Percentiles rank a stretch among this genome's conserved stretches.
Evolutionary conservation across 805 yeast genomes (phyloP).

Genomic region (Lachancea sp.): DNA sequence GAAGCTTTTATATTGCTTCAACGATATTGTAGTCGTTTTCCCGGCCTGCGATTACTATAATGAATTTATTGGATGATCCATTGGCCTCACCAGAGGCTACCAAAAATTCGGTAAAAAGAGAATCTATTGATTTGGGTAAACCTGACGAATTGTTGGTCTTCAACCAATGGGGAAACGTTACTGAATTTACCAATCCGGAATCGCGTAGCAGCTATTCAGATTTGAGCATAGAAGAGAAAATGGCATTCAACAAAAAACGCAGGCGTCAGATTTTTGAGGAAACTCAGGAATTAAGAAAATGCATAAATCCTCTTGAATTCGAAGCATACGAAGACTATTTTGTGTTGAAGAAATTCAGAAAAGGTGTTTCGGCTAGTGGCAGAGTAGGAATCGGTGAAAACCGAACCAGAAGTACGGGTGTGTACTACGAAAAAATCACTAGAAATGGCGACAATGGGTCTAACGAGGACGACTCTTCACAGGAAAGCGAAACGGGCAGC

Average conservation of each 20-base stretch:
- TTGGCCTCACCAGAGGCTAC: background rate
- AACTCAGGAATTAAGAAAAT: conserved; percentile 9
- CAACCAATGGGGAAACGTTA: background rate
- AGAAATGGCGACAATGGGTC: conserved; percentile 9
- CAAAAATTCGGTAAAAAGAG: background rate
- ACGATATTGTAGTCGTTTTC: background rate
- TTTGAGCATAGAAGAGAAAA: conserved; percentile 1
- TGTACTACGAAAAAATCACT: conserved; percentile 21
- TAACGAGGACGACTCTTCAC: background rate
- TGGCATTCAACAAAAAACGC: conserved; percentile 1
- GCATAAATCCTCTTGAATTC: conserved; percentile 26
- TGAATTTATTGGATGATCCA: background rate
- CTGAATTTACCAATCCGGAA: background rate
- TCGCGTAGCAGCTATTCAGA: background rate
- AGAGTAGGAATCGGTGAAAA: conserved; percentile 26
- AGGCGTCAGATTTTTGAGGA: conserved; percentile 3
- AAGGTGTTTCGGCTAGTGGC: conserved; percentile 31
- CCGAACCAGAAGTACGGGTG: conserved; percentile 23
- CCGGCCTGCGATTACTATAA: background rate
- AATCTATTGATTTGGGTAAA: conserved; percentile 1
- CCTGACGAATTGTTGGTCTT: background rate
- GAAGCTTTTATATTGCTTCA: background rate
- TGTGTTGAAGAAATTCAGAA: conserved; percentile 23
- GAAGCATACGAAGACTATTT: conserved; percentile 31
- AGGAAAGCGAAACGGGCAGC: conserved; percentile 4